Base-by-base conservation (phyloP, 345 rosid species). In the Erodium maritimum region DNA sequence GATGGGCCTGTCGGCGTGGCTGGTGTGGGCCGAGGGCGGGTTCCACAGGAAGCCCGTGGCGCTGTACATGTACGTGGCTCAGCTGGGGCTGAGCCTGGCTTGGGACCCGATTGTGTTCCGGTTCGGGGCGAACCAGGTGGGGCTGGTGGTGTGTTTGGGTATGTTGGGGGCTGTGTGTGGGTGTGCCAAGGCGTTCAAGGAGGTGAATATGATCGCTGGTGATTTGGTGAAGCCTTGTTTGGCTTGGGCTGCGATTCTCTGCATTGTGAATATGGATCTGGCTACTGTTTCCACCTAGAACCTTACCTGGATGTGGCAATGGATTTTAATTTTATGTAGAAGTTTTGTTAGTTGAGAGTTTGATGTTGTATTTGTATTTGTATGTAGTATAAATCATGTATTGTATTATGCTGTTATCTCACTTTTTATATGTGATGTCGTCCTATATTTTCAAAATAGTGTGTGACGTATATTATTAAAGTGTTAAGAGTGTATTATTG, bases 1-100 rank as follows among this genome's bases (percentile, higher is more conserved):
- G 66, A 84, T 81, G 87, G 85, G 87, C 1, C 77, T 88, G 19
- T 84, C 98, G 19, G 79, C 95, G 19, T 91, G 93, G 98, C 81
- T 91, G 14, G 83, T 88, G 5, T 91, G 96, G 98, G 96, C 87
- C 0, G 95, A 84, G 50, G 95, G 89, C 0, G 93, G 93, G 2
- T 88, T 88, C 63, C 98, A 86, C 71, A 72, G 57, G 62, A 73
- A 71, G 19, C 84, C 89, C 2, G 54, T 56, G 17, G 83, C 84
- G 13, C 54, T 86, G 45, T 77, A 65, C 42, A 73, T 83, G 12
- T 88, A 77, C 68, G 37, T 78, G 75, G 83, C 81, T 59, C 86
- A 78, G 73, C 64, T 84, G 1, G 69, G 70, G 21, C 59, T 88
- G 51, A 65, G 78, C 67, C 66, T 77, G 71, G 64, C 75, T 23